Evolutionary conservation across 805 yeast genomes (phyloP).

Genomic region (Metschnikowia lachancei): DNA sequence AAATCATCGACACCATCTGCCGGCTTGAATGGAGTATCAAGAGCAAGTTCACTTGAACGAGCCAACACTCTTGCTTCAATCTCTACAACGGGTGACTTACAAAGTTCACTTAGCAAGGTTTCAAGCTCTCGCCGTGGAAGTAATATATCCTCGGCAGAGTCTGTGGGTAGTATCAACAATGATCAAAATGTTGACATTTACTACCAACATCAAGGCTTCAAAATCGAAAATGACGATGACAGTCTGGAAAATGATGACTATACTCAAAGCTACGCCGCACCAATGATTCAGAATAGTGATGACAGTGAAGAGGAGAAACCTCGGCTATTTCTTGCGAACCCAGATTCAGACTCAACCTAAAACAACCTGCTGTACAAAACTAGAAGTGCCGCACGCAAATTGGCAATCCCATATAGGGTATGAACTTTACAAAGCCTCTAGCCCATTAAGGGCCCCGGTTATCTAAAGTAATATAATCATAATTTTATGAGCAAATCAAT

Average conservation of each 20-base stretch:
- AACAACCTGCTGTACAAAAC: too few species aligned
- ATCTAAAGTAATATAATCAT: too few species aligned
- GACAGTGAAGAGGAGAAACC: constrained; percentile 39
- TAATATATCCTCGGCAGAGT: constrained; percentile 25
- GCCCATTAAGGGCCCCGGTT: too few species aligned
- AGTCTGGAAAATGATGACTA: constrained; percentile 18
- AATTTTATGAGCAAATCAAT: too few species aligned
- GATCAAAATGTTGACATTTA: constrained; percentile 28
- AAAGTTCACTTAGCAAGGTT: constrained; percentile 20
- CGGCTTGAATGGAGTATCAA: constrained; percentile 17
- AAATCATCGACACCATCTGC: constrained; percentile 17
- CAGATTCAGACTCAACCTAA: constrained; percentile 44
- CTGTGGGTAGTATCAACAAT: constrained; percentile 32
- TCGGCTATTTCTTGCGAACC: constrained; percentile 56
- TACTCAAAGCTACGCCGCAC: constrained; percentile 9
- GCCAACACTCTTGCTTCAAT: constrained; percentile 31
- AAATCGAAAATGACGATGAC: constrained; percentile 26
- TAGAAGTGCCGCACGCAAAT: too few species aligned
- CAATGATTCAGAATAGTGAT: constrained; percentile 17
- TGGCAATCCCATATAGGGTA: too few species aligned
- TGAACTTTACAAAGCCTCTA: too few species aligned
- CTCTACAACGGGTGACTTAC: constrained; percentile 16
- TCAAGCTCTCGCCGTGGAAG: constrained; percentile 21
- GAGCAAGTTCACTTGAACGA: constrained; percentile 31
- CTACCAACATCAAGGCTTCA: constrained; percentile 43